Evolutionary conservation across 2,329 filamentous ascomycete genomes (phyloP), one percentile per base, ranked within the genome.

Genomic region (Fusarium sp.): DNA sequence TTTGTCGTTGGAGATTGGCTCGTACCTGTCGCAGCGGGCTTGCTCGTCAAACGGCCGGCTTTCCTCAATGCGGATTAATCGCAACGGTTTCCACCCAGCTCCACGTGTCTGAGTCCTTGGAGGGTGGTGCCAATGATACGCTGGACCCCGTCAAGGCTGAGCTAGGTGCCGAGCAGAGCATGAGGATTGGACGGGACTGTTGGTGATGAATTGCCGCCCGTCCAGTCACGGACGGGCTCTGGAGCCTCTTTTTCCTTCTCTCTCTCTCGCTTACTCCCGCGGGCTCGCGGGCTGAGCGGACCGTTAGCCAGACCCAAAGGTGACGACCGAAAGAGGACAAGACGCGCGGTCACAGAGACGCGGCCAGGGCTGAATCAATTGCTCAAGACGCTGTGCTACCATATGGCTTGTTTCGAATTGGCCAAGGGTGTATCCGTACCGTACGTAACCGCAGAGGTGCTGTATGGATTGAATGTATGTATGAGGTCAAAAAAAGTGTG

Each of bases 11-110:
- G 24, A 57, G 51, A 60, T 61, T 62, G 63, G 56, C 36, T 40
- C 44, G 63, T 61, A 38, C 42, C 35, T 66, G 56, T 51, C 33
- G 27, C 44, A 36, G 42, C 44, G 40, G n/a, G 35, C 53, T 64
- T 58, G 40, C 57, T 67, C 58, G 60, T 72, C 70, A 67, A 72
- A 73, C 67, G 62, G 62, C 67, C 36, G 71, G 63, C 72, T 75
- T 71, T 72, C 58, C 74, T 77, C 31, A 36, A 75, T 74, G 58
- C 49, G 67, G 75, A 69, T 57, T 61, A 76, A 67, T 66, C 62
- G 63, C 42, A 75, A 76, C 73, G 67, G 73, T 73, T 77, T 71
- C 62, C 71, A 67, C 64, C 56, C 69, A 69, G 59, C 69, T 70
- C 75, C 75, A 76, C 71, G 75, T 74, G 75, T 71, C 69, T 73